Percentiles rank a stretch among this genome's conserved stretches.
phyloP scores from a whole-genome alignment of 345 rosid species.

The Rubroshorea leprosula region DNA sequence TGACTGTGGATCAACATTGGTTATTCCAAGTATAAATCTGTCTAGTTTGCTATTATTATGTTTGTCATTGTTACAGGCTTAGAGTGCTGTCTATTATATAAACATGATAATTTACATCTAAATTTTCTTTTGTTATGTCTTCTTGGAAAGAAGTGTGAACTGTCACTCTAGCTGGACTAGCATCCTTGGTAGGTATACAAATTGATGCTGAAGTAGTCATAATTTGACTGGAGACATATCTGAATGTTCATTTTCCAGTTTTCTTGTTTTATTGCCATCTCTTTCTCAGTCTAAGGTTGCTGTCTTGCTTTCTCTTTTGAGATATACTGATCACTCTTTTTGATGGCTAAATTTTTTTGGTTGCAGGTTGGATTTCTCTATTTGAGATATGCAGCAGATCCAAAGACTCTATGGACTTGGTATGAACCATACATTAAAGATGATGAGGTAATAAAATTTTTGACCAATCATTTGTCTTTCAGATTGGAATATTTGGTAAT shows the following conservation, averaged over 20 bases:
- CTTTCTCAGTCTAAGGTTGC: neutral
- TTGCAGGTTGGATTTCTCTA: slow-evolving; percentile 94
- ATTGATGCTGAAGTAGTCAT: neutral
- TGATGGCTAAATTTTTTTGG: slow-evolving; percentile 13
- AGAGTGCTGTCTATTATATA: neutral
- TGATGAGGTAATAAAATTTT: slow-evolving; percentile 59
- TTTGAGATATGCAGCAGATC: slow-evolving; percentile 88
- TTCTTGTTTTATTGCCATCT: neutral
- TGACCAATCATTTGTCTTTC: too few species aligned
- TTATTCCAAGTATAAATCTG: neutral
- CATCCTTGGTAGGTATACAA: too few species aligned
- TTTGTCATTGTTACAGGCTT: neutral
- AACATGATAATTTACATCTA: too few species aligned
- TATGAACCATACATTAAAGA: slow-evolving; percentile 84
- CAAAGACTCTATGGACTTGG: slow-evolving; percentile 94
- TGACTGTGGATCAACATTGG: neutral
- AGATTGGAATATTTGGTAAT: too few species aligned
- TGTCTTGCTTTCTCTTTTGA: neutral
- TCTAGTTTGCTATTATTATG: too few species aligned
- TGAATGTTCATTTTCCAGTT: too few species aligned
- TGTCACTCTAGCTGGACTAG: too few species aligned
- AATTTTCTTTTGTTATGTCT: neutral
- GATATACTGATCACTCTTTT: neutral
- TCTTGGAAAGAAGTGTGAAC: slow-evolving; percentile 6
- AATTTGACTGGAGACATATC: too few species aligned